These are phyloP conservation scores for Fusarium concolor DNA, from an alignment of 2,329 filamentous ascomycete genomes.

Conservation along the genomic window DNA sequence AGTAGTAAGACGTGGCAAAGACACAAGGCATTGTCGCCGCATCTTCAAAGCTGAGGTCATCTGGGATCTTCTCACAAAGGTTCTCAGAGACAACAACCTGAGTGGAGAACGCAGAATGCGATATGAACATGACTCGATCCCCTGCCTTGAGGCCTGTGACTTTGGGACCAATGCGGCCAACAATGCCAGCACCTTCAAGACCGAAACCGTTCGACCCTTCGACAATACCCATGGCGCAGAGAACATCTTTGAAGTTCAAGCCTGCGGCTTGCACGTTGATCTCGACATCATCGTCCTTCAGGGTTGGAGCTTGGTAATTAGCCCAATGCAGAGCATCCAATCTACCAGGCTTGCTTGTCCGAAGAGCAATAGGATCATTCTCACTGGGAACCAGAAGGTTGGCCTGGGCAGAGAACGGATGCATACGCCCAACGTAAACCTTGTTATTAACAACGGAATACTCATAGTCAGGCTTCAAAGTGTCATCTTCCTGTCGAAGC, in stretches of 20 bases:
- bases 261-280: neutral
- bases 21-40: constrained; percentile 10
- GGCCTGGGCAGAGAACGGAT: no score
- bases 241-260: constrained; percentile 1
- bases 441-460: no score
- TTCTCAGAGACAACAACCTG: no score
- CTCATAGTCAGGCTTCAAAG: no score
- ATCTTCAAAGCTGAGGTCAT: neutral
- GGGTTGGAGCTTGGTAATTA: neutral
- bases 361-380: no score
- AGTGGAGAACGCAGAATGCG: no score
- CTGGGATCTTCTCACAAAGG: neutral
- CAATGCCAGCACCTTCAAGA: constrained; percentile 1
- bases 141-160: neutral
- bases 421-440: no score
- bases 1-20: neutral
- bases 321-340: constrained; percentile 8
- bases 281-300: neutral
- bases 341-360: no score
- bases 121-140: neutral
- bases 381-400: no score
- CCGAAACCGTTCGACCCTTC: constrained; percentile 2
- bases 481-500: neutral
- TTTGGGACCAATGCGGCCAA: neutral
- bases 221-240: neutral